Evolutionary conservation across 306 rosid species (phyloP), one percentile per base, ranked within the genome.

Genomic region (Vicia sativa): DNA sequence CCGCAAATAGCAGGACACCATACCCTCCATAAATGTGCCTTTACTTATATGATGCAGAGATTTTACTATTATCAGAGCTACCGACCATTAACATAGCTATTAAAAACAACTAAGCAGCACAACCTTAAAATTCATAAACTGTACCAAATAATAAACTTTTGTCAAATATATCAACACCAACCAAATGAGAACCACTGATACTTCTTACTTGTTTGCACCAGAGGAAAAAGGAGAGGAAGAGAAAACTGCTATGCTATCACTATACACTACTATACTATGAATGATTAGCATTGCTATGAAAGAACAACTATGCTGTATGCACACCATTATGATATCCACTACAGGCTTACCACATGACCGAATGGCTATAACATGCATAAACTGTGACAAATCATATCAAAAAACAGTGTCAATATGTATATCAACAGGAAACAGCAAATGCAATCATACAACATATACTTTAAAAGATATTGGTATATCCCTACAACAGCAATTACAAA

Each of bases 251-350:
- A 31, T 34, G 9, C 10, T n/a, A n/a, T n/a, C n/a, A 11, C 45
- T 11, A 39, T 39, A 11, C 44, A 7, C 5, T 38, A 19, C 53
- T 25, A 25, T 25, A 25, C 28, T 25, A 25, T 25, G 28, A 7
- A 49, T 31, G 15, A 11, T 11, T 11, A 10, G 15, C 9, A 53
- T 23, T 11, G 9, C 59, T 23, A 53, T 53, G 9, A 53, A 53
- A 53, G 5, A 26, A 55, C 62, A 54, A 13, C 18, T 56, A 56
- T 55, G 38, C 4, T 23, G 29, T 7, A 45, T 56, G 23, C 62
- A n/a, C 35, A 26, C 62, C 39, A 56, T 28, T 56, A 29, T 28
- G 62, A 56, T 11, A 56, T 18, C 42, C 31, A 56, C 41, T 13
- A 34, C 38, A 34, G 9, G 50, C 7, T n/a, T n/a, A n/a, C n/a